Evolutionary conservation across 495 filamentous ascomycete genomes (phyloP).

Genomic region (Aspergillus olivimuriae): DNA sequence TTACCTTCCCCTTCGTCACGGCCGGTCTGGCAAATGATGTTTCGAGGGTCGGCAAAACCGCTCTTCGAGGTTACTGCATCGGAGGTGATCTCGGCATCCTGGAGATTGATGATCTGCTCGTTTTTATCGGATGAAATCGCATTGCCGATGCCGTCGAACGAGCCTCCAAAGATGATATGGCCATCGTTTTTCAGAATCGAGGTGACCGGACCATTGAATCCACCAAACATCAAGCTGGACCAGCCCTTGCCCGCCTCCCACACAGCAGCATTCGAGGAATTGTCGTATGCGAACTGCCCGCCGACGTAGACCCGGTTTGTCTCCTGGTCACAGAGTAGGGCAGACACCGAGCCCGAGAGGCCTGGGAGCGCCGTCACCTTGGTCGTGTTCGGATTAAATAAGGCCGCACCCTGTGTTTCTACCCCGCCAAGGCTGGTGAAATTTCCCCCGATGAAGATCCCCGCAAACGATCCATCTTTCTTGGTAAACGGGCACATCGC

Average conservation of each 20-base stretch:
- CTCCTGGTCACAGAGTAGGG: conserved; percentile 77
- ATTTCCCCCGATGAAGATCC: conserved; percentile 84
- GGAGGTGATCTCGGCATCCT: conserved; percentile 64
- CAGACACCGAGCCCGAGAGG: conserved; percentile 71
- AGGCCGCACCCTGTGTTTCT: conserved; percentile 69
- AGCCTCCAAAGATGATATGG: conserved; percentile 85
- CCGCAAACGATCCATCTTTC: conserved; percentile 58
- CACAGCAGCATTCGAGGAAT: conserved; percentile 82
- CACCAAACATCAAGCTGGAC: conserved; percentile 82
- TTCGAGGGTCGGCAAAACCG: conserved; percentile 72
- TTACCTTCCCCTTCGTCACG: conserved; percentile 58
- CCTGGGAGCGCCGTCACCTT: conserved; percentile 67
- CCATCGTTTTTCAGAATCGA: conserved; percentile 75
- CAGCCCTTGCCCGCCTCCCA: conserved; percentile 67
- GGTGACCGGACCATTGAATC: conserved; percentile 89
- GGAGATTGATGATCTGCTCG: conserved; percentile 77
- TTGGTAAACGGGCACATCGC: conserved; percentile 78
- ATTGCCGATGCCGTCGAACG: conserved; percentile 89
- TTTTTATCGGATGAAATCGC: conserved; percentile 55
- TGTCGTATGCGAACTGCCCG: conserved; percentile 69
- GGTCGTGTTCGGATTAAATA: conserved; percentile 66
- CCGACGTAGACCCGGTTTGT: conserved; percentile 85
- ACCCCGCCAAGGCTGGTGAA: conserved; percentile 85
- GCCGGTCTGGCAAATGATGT: conserved; percentile 75
- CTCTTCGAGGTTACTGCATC: conserved; percentile 49